These are phyloP conservation scores for Blastocystis sp. DNA, from an alignment of 352 stramenopile genomes.

Conservation along the genomic window DNA sequence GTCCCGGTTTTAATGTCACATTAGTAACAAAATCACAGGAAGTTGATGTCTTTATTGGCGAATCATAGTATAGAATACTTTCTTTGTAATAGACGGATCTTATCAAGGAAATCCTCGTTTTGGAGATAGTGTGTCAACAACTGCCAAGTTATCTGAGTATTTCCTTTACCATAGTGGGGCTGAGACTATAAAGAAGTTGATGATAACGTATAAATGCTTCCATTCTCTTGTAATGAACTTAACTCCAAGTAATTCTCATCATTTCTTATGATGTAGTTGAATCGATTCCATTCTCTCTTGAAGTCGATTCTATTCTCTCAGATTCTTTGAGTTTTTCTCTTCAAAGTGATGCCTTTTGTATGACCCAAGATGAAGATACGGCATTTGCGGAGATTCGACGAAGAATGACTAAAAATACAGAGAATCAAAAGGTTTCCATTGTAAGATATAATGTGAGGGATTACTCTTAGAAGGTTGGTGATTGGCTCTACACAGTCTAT, in stretches of 20 bases:
- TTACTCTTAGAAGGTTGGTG: neutral
- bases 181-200: neutral
- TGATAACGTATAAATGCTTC: neutral
- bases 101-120: neutral
- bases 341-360: neutral
- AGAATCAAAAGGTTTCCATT: neutral
- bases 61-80: neutral
- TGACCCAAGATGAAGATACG: neutral
- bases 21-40: neutral
- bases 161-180: neutral
- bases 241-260: neutral
- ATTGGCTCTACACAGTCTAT: neutral
- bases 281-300: neutral
- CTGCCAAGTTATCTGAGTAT: neutral
- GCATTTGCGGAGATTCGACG: constrained; percentile 11
- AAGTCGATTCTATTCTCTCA: neutral
- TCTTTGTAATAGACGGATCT: neutral
- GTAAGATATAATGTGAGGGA: neutral
- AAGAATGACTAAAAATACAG: neutral
- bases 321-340: neutral
- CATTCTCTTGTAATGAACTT: neutral
- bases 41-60: neutral
- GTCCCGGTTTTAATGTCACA: neutral
- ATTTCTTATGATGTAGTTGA: neutral
- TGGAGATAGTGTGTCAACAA: neutral